phyloP scores from a whole-genome alignment of 306 rosid species.

The Vicia sativa region DNA sequence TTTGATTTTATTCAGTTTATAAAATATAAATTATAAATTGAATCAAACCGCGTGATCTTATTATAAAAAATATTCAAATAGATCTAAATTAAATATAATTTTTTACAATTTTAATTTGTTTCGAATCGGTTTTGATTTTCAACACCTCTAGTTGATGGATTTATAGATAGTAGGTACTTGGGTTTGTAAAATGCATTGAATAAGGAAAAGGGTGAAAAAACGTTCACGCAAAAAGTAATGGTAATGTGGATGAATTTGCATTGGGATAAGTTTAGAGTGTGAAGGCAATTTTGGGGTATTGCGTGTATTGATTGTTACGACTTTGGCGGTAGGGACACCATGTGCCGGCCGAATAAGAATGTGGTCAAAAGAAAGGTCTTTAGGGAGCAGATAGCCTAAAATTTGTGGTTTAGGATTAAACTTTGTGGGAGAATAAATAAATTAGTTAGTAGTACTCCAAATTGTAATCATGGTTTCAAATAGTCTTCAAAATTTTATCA shows the following conservation, averaged over 20 bases:
- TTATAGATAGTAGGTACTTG: neutral
- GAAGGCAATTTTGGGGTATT: slow-evolving; percentile 5
- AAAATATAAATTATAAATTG: too few relatives aligned
- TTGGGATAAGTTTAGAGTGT: slow-evolving; percentile 12
- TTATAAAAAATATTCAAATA: too few relatives aligned
- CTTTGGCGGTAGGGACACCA: slow-evolving; percentile 1
- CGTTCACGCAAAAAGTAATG: neutral
- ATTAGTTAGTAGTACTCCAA: neutral
- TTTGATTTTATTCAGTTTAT: too few relatives aligned
- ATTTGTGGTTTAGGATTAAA: neutral
- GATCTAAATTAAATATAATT: too few relatives aligned
- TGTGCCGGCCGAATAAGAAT: slow-evolving; percentile 5
- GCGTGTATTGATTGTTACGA: slow-evolving; percentile 3
- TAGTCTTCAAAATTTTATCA: too few relatives aligned
- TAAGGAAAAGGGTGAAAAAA: neutral
- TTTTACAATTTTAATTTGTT: too few relatives aligned
- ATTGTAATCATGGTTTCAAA: too few relatives aligned
- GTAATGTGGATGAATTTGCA: neutral
- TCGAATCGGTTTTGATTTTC: too few relatives aligned
- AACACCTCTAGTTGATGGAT: too few relatives aligned
- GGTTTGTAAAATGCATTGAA: neutral
- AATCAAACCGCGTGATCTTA: too few relatives aligned
- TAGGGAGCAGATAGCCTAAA: slow-evolving; percentile 1
- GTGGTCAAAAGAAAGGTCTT: neutral
- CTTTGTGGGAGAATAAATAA: neutral